Evolutionary conservation across 345 rosid species (phyloP).

Genomic region (Citrus mangshanensis): DNA sequence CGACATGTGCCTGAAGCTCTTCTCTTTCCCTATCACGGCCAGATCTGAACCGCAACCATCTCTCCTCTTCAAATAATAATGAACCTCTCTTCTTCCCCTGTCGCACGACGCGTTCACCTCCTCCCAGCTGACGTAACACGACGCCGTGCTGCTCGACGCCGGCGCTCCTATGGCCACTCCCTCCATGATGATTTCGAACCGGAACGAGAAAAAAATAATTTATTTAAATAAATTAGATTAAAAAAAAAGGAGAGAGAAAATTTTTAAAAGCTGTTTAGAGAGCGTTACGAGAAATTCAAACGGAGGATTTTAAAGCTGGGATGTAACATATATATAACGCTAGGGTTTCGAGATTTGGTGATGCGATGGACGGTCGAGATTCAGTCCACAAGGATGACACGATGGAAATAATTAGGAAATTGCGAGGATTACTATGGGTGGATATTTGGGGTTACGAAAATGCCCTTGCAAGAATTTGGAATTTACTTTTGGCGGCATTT

Average conservation of each 20-base stretch:
- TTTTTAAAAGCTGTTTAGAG: neutral
- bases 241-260: neutral
- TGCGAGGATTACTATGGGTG: slow-evolving; percentile 15
- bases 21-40: slow-evolving; percentile 67
- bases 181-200: slow-evolving; percentile 16
- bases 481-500: neutral
- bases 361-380: slow-evolving; percentile 58
- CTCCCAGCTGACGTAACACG: slow-evolving; percentile 63
- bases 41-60: slow-evolving; percentile 58
- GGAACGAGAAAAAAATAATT: neutral
- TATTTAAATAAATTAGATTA: neutral
- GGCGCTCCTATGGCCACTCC: slow-evolving; percentile 1
- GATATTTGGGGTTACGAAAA: neutral
- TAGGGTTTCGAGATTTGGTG: slow-evolving; percentile 48
- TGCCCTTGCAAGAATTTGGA: slow-evolving; percentile 13
- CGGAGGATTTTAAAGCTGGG: slow-evolving; percentile 4
- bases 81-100: slow-evolving; percentile 60
- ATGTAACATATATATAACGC: slow-evolving; percentile 2
- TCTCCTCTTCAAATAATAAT: slow-evolving; percentile 52
- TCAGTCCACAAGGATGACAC: slow-evolving; percentile 27
- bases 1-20: slow-evolving; percentile 48
- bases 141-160: slow-evolving; percentile 28
- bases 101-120: slow-evolving; percentile 51
- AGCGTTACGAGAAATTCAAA: slow-evolving; percentile 2
- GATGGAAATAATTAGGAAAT: slow-evolving; percentile 15